Evolutionary conservation across 306 rosid species (phyloP), one percentile per base, ranked within the genome.

Genomic region (Cucurbita maxima): DNA sequence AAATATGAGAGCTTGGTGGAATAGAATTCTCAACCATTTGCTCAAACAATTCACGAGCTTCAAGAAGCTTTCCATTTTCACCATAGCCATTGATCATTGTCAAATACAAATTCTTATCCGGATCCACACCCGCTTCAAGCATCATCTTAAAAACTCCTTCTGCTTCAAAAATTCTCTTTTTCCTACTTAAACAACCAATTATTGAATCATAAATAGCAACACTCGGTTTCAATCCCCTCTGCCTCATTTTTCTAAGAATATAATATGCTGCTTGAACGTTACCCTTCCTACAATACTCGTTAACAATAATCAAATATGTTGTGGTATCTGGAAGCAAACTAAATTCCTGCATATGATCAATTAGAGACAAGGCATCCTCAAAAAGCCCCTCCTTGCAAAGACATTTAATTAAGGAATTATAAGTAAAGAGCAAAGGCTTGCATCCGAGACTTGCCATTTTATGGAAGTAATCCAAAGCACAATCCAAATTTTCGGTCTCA

Each of bases 121-220:
- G 85, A 77, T 77, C 83, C 67, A 84, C 82, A 77, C 83, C 85
- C 58, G 70, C 72, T 74, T 76, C 64, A 1, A 81, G 80, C 87
- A 84, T 84, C 76, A 60, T 84, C 78, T 71, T 78, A 53, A 84
- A 84, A 72, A 74, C 45, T 68, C 58, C 44, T 75, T 84, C 83
- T 41, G 85, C 88, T 48, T 81, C 82, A 73, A 56, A 52, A 75
- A 81, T 71, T 63, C 74, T 74, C 53, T 69, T 77, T 55, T 76
- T 38, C 69, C 66, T 81, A 58, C 74, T 47, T 59, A 81, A 75
- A 84, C 82, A 77, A 47, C 80, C 51, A 9, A 84, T 79, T 18
- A 84, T 58, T 25, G 83, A 73, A 77, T 77, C 78, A 72, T 84
- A 84, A 62, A 81, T 79, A 43, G 82, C 85, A 75, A 81, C 83